Base-by-base conservation (phyloP, 116 monocot genomes). In the Zostera marina region DNA sequence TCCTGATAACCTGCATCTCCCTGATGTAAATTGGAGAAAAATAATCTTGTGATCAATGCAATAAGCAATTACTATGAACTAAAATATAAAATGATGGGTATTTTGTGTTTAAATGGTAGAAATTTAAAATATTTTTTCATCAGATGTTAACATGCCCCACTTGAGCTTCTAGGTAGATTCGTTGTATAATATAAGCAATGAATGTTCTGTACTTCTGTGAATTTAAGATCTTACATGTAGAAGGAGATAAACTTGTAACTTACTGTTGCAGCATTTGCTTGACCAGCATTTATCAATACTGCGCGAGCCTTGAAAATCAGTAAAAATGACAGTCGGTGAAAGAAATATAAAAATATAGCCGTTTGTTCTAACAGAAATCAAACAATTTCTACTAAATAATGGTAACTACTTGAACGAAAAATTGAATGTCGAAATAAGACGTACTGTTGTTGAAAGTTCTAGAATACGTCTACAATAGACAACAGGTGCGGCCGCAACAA, bases 191-290 rank as follows among this genome's bases (percentile, higher is more conserved):
- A 32, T 32, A 32, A 0, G 32, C 5, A 32, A 32, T 32, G 32
- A 5, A 32, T 5, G 5, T 32, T 32, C 32, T 32, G n/a, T n/a
- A 32, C 32, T 5, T n/a, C n/a, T n/a, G n/a, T n/a, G n/a, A 5
- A 32, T 32, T 32, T 32, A 32, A 32, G 2, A 32, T 32, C 32
- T 32, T 32, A 5, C 17, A 51, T 9, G 17, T 51, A 51, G 8
- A 51, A 19, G 17, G 38, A 56, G 5, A 56, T 8, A 11, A 56
- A 56, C 1, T 43, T 12, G 48, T 20, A 5, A 68, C 88, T 79
- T 77, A 94, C 94, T 0, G 94, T 94, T 42, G 94, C 94, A 70
- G 94, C 94, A 88, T 94, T 94, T 56, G 94, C 94, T 76, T 94
- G 89, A 40, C 94, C 94, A 73, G 94, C 94, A 88, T 94, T 94